Evolutionary conservation across 306 rosid species (phyloP).

Genomic region (Ormosia emarginata): DNA sequence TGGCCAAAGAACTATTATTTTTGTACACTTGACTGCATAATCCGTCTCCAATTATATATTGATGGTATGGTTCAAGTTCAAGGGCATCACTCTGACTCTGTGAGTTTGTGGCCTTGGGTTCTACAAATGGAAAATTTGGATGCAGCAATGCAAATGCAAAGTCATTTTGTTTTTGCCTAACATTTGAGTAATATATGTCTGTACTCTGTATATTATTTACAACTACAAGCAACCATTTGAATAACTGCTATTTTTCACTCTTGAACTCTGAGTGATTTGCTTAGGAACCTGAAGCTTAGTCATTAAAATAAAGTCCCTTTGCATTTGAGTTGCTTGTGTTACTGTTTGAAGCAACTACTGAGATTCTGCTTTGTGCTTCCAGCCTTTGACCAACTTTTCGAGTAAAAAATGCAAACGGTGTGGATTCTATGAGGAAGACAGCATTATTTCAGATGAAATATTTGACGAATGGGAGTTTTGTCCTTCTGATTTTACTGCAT

Average conservation of each 20-base stretch:
- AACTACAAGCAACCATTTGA: not conserved
- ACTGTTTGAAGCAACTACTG: conserved; percentile 18
- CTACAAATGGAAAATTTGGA: not conserved
- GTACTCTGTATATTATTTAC: not conserved
- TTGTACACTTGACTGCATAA: not conserved
- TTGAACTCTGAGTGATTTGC: not conserved
- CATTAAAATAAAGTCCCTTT: conserved; percentile 1
- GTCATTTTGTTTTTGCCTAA: not conserved
- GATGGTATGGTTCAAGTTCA: not conserved
- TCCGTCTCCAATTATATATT: not conserved
- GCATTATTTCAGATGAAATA: conserved; percentile 48
- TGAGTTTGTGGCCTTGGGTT: not conserved
- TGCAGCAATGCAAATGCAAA: not conserved
- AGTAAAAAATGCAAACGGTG: conserved; percentile 83
- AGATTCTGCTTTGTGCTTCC: conserved; percentile 40
- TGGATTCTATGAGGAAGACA: conserved; percentile 83
- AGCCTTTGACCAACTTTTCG: conserved; percentile 75
- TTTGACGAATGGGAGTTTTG: conserved; percentile 96
- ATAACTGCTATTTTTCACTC: not conserved
- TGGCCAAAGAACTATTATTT: not conserved
- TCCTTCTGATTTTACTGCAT: conserved; percentile 64
- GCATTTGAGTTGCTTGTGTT: not conserved
- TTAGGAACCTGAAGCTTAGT: not conserved
- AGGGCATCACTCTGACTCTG: not conserved
- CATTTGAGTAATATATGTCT: not conserved